These are phyloP conservation scores for Lipomyces oligophaga DNA, from an alignment of 805 yeast species.

Conservation along the genomic window DNA sequence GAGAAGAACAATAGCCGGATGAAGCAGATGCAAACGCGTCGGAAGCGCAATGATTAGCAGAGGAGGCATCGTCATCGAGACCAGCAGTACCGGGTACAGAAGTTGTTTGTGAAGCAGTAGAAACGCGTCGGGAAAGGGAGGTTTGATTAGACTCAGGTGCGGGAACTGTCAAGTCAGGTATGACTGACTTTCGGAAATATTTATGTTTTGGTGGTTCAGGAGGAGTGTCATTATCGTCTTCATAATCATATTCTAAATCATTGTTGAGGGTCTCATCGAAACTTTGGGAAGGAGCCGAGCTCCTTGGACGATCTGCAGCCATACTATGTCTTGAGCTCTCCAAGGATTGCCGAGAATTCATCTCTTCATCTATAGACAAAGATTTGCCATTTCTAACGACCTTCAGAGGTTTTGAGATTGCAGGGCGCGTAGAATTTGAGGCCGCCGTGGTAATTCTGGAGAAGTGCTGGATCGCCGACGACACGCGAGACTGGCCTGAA, in stretches of 20 bases:
- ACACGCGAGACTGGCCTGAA: slow-evolving; percentile 15
- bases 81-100: background rate
- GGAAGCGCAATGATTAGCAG: background rate
- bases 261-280: no score
- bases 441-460: slow-evolving; percentile 7
- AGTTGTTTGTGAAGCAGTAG: background rate
- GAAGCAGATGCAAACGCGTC: slow-evolving; percentile 1
- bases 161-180: no score
- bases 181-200: no score
- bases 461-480: slow-evolving; percentile 25
- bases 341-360: background rate
- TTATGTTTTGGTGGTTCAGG: no score
- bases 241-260: no score
- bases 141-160: no score
- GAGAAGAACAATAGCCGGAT: background rate
- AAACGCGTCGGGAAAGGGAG: slow-evolving; percentile 3
- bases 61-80: background rate
- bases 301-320: no score
- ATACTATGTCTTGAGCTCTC: background rate
- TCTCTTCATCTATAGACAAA: background rate
- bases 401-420: slow-evolving; percentile 8
- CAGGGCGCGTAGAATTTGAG: background rate
- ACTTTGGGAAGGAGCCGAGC: no score
- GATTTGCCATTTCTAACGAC: slow-evolving; percentile 6
- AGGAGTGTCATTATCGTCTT: background rate